Evolutionary conservation across 1,284 basidiomycete genomes (phyloP), one percentile per base, ranked within the genome.

Genomic region (Leccinum griseonigrum): DNA sequence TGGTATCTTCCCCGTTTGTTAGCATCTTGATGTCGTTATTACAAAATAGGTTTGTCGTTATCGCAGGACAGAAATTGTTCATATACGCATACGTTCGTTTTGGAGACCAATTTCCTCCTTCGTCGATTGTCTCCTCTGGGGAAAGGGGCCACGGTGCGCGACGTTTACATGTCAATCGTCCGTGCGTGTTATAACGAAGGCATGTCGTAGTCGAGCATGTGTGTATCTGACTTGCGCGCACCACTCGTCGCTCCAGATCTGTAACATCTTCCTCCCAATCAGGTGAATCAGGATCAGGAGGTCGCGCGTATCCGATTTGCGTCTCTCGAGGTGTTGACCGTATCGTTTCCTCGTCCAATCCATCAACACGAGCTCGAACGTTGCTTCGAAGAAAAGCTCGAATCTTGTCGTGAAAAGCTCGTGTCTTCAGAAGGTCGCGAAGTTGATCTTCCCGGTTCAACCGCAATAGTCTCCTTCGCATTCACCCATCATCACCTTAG

Each of bases 11-110:
- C 0, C 74, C 66, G 53, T 74, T 72, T 8, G 70, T 63, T 0
- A 75, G 56, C 4, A 75, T 18, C 46, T 76, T 72, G 28, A 64
- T 57, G 48, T 78, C 70, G 10, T 76, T 71, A 56, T 77, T 76
- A 52, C 67, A 71, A 1, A 64, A 51, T 0, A 66, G 1, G 1
- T 51, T 54, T 0, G 59, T 36, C 0, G 69, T 60, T 0, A 73
- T 38, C 0, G 59, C 9, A 0, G 70, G 70, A 26, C 8, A 13
- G 11, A 48, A 48, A 14, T 48, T 48, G 22, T 48, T 48, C 18
- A 48, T 48, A 18, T 22, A 48, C 4, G 46, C 18, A 22, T 13
- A 4, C 3, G n/a, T 48, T 22, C 46, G 29, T 29, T 10, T 13
- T 10, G 46, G 7, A 48, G 10, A 11, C 10, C 13, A 48, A 7